Base-by-base conservation (phyloP, 176 grass and related monocot genomes). In the Carex cristatella region DNA sequence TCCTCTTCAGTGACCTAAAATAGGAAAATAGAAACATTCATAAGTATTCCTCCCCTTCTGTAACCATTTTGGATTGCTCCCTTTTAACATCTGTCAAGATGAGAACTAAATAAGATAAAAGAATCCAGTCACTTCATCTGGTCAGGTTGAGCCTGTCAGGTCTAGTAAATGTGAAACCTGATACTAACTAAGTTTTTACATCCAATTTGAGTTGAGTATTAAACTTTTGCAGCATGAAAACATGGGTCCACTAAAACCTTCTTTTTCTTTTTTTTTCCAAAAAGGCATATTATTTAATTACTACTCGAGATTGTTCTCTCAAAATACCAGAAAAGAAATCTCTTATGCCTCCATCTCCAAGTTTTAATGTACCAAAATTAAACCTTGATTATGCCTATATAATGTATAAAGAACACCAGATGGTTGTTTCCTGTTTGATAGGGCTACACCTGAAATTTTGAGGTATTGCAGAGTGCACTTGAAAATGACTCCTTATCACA, bases 1-100 rank as follows among this genome's bases (percentile, higher is more conserved):
- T 95, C 96, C 91, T 93, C 93, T 79, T 94, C 96, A 0, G 93
- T 95, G 61, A 99, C 88, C 93, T 99, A 60, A 16, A 72, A 65
- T 2, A 80, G 48, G 55, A 53, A 86, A 63, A 10, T 48, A 71
- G 57, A 70, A 32, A 56, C 76, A 81, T 54, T 38, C 12, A 64
- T 44, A 65, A 33, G 33, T 16, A 77, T 57, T 12, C 13, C 56
- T 9, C 49, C 16, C 49, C 74, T 9, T 16, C 31, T 12, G 33
- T 57, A 76, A 6, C 18, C 10, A 54, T 57, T 57, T 28, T 57
- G 46, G 27, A 57, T 78, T 79, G 28, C 30, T 79, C 30, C 53
- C 74, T 49, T 72, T 72, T 72, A 72, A 10, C 14, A 23, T 49
- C 69, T 23, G 35, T 48, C 16, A 48, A 49, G 69, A 72, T 72